Conservation (phyloP, 2,329 filamentous ascomycete genomes). For the Knoxdaviesia capensis region DNA sequence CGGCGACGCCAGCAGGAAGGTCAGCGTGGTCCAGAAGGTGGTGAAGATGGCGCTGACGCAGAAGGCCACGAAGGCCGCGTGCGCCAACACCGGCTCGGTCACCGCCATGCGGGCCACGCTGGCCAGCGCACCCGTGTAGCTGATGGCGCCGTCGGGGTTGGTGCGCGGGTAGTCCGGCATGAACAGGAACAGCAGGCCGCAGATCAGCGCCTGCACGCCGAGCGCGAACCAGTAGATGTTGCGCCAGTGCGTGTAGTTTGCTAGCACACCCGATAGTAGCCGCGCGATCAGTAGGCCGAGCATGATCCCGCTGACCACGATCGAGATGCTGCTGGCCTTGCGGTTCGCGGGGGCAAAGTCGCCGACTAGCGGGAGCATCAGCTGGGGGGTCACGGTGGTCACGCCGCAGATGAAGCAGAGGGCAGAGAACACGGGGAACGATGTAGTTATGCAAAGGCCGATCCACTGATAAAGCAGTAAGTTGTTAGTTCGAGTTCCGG, state of each 20-base stretch:
- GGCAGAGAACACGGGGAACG: slow-evolving; percentile 42
- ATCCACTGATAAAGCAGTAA: slow-evolving; percentile 35
- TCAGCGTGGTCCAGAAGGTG: slow-evolving; percentile 44
- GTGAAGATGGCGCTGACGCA: slow-evolving; percentile 31
- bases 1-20: slow-evolving; percentile 51
- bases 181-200: slow-evolving; percentile 43
- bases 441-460: slow-evolving; percentile 47
- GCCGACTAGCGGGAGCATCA: slow-evolving; percentile 64
- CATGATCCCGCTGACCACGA: slow-evolving; percentile 56
- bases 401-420: slow-evolving; percentile 56
- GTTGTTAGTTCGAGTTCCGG: no score
- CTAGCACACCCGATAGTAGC: slow-evolving; percentile 53
- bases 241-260: slow-evolving; percentile 56
- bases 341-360: slow-evolving; percentile 53
- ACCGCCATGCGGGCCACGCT: slow-evolving; percentile 43
- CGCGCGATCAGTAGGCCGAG: slow-evolving; percentile 60
- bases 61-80: slow-evolving; percentile 48
- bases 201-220: slow-evolving; percentile 48
- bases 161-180: slow-evolving; percentile 69
- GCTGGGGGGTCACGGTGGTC: slow-evolving; percentile 61
- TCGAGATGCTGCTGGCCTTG: slow-evolving; percentile 48
- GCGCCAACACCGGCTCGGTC: slow-evolving; percentile 47
- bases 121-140: slow-evolving; percentile 45
- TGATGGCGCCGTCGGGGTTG: slow-evolving; percentile 41
- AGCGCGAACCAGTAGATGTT: slow-evolving; percentile 63